These are phyloP conservation scores for Lasiosphaeria miniovina DNA, from an alignment of 495 filamentous ascomycete species.

Conservation along the genomic window DNA sequence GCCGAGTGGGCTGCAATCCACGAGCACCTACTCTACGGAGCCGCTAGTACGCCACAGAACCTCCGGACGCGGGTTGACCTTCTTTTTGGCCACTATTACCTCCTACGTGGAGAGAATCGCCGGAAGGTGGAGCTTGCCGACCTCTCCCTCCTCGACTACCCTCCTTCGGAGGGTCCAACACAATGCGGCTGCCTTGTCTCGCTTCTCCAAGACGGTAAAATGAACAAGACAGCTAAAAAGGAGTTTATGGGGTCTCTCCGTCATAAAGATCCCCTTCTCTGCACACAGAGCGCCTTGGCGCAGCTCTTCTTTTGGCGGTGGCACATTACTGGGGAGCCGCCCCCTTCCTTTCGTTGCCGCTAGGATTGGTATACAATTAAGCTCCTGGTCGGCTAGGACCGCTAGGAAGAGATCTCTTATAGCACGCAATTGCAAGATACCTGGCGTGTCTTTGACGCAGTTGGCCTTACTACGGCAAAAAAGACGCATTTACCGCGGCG, in stretches of 20 bases:
- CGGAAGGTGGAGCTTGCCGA: conserved; percentile 4
- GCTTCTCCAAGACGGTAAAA: conserved; percentile 2
- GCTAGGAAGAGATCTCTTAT: conserved; percentile 3
- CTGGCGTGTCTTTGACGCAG: conserved; percentile 1
- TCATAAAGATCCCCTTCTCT: conserved; percentile 1
- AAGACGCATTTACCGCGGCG: conserved; percentile 4
- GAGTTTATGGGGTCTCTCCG: conserved; percentile 2
- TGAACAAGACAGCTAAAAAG: conserved; percentile 4
- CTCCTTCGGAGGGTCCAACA: neutral
- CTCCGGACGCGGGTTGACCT: conserved; percentile 1
- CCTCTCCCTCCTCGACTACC: neutral
- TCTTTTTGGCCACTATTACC: conserved; percentile 3
- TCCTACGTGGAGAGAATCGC: conserved; percentile 4
- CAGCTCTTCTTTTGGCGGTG: conserved; percentile 2
- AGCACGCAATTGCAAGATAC: neutral
- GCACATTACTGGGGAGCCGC: conserved; percentile 1
- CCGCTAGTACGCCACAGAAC: neutral
- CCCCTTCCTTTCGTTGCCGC: neutral
- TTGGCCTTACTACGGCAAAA: neutral
- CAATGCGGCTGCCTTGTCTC: neutral
- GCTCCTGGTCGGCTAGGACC: neutral
- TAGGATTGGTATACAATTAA: conserved; percentile 1
- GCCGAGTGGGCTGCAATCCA: conserved; percentile 1
- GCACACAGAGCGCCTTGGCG: conserved; percentile 1
- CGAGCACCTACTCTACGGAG: neutral